Evolutionary conservation across 2,329 filamentous ascomycete species (phyloP), one percentile per base, ranked within the genome.

Genomic region (Sclerotinia trifoliorum): DNA sequence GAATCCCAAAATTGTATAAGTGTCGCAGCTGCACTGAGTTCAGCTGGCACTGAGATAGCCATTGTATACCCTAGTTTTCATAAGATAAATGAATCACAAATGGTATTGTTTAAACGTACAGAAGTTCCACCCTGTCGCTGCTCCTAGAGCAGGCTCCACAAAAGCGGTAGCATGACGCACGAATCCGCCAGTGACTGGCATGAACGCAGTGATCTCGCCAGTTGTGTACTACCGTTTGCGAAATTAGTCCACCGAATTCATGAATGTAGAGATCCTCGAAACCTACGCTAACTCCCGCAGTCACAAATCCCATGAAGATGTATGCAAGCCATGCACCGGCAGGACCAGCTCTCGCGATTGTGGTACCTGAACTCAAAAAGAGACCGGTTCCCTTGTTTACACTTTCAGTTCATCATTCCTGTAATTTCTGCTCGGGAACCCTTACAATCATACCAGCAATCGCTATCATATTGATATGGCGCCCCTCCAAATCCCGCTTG

Each of bases 1-100:
- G 85, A 84, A 68, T 87, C 82, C 88, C 88, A 90, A 73, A 85
- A 89, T 72, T 86, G 80, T 68, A 90, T 87, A 35, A 90, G 78
- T 3, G 89, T 85, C 57, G 85, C 85, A 26, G 87, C 85, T 13
- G 88, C 88, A 1, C 85, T 84, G 69, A 90, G 86, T 75, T 90
- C 88, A 64, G 86, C 70, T 3, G 77, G 75, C 0, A 77, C 72
- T 10, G 75, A 75, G 1, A 77, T 70, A 11, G 74, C 72, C 42
- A 72, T 73, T 21, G 88, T 76, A 92, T 93, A 88, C 89, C 93
- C 60, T 52, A 39, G 3, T 4, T 39, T 1, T 6, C 2, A 6
- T 62, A 26, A 62, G 60, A 8, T 2, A 49, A 35, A 24, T 21
- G 2, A 7, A 1, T 19, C 1, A 11, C 17, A 6, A 26, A 21